Conservation (phyloP, 1,284 basidiomycete genomes). For the Mycosarcoma mackinlayi region DNA sequence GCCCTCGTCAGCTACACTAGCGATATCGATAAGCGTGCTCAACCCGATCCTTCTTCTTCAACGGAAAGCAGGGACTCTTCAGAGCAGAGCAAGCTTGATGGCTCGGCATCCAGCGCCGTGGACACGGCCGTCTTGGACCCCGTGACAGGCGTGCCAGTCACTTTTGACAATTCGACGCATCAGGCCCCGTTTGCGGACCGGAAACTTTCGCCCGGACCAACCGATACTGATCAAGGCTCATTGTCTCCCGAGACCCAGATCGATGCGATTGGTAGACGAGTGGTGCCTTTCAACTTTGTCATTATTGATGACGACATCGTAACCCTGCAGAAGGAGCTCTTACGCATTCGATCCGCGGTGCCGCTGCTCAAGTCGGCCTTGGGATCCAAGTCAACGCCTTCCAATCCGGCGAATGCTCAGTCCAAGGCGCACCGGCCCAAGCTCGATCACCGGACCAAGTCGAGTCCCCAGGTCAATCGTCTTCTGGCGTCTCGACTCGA, state of each 20-base stretch:
- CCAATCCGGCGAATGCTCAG: neutral
- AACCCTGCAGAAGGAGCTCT: slow-evolving; percentile 52
- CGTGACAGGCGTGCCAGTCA: slow-evolving; percentile 53
- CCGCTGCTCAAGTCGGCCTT: slow-evolving; percentile 50
- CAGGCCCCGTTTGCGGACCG: neutral
- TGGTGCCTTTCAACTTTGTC: slow-evolving; percentile 55
- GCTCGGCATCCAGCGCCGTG: neutral
- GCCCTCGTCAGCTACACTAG: slow-evolving; percentile 53
- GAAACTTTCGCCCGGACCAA: neutral
- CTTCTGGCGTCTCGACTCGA: slow-evolving; percentile 28
- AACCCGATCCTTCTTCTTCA: neutral
- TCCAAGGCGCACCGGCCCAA: slow-evolving; percentile 15
- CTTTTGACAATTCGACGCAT: slow-evolving; percentile 28
- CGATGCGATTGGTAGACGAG: slow-evolving; percentile 11
- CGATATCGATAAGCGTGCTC: slow-evolving; percentile 33
- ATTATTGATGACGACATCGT: slow-evolving; percentile 61
- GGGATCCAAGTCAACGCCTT: slow-evolving; percentile 16
- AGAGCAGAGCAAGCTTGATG: neutral
- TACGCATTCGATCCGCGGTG: slow-evolving; percentile 54
- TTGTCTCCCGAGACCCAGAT: slow-evolving; percentile 9
- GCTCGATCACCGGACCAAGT: slow-evolving; percentile 46
- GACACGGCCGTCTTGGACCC: slow-evolving; percentile 58
- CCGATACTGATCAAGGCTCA: neutral
- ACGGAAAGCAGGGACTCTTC: neutral
- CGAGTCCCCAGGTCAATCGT: slow-evolving; percentile 49